phyloP scores from a whole-genome alignment of 768 basidiomycete species.

The Amanita subjunquillea region DNA sequence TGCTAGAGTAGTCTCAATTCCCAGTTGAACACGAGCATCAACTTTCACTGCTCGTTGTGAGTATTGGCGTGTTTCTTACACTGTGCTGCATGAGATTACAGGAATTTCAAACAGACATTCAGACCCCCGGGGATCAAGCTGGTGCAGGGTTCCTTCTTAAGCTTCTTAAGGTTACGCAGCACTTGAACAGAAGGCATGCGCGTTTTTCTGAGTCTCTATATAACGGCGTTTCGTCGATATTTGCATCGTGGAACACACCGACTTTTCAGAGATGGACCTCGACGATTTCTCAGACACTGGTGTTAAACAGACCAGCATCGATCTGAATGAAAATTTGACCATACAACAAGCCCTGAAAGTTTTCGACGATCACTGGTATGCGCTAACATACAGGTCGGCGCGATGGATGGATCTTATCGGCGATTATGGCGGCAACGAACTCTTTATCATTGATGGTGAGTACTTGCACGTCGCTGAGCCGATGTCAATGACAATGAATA shows the following conservation, averaged over 20 bases:
- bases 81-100: too few species aligned
- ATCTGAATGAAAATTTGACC: background rate
- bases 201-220: background rate
- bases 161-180: background rate
- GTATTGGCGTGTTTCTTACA: too few species aligned
- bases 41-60: too few species aligned
- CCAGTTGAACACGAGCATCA: too few species aligned
- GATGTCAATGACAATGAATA: background rate
- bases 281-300: conserved; percentile 1
- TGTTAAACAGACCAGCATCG: background rate
- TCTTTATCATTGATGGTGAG: conserved; percentile 56
- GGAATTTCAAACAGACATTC: too few species aligned
- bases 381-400: conserved; percentile 8
- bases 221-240: background rate
- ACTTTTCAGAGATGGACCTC: background rate
- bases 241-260: too few species aligned
- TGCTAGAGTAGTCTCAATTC: too few species aligned
- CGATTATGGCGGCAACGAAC: conserved; percentile 60
- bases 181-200: too few species aligned
- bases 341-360: background rate
- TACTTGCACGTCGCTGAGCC: background rate
- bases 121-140: background rate
- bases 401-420: conserved; percentile 59
- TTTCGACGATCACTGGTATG: conserved; percentile 10
- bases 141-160: background rate